These are phyloP conservation scores for Lasiodiplodia citricola DNA, from an alignment of 2,329 filamentous ascomycete species.

Conservation along the genomic window DNA sequence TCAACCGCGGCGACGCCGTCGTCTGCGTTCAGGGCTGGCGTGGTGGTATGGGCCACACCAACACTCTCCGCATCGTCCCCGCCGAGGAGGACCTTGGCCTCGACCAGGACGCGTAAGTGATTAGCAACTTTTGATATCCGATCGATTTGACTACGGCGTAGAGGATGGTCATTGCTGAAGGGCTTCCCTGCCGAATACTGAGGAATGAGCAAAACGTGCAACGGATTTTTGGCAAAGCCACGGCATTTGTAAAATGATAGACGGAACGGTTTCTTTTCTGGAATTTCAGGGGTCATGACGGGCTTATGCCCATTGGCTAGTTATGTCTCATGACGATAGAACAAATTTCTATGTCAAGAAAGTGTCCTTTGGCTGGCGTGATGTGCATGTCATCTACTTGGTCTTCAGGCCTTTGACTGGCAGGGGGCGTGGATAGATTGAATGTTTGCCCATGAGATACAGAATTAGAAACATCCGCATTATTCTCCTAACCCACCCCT, in stretches of 20 bases:
- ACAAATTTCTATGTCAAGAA: neutral
- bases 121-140: conserved; percentile 15
- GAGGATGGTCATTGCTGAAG: conserved; percentile 5
- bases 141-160: conserved; percentile 18
- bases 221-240: conserved; percentile 11
- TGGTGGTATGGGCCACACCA: conserved; percentile 90
- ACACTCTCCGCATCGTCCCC: conserved; percentile 67
- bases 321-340: conserved; percentile 8
- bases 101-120: conserved; percentile 50
- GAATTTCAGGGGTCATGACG: neutral
- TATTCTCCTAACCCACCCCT: too few relatives aligned
- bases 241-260: conserved; percentile 17
- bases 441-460: neutral
- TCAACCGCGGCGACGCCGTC: conserved; percentile 74
- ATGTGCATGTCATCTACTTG: neutral
- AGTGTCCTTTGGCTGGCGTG: neutral
- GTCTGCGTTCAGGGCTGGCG: conserved; percentile 91
- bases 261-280: conserved; percentile 20
- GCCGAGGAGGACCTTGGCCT: conserved; percentile 57
- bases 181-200: neutral
- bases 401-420: neutral
- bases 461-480: neutral
- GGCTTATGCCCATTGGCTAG: neutral
- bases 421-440: too few relatives aligned
- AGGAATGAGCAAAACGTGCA: conserved; percentile 6